A percentile compares a stretch with the other conserved stretches of the same genome.
Conservation (phyloP, 1,139 yeast species). For the Saccharomyces hybrid region DNA sequence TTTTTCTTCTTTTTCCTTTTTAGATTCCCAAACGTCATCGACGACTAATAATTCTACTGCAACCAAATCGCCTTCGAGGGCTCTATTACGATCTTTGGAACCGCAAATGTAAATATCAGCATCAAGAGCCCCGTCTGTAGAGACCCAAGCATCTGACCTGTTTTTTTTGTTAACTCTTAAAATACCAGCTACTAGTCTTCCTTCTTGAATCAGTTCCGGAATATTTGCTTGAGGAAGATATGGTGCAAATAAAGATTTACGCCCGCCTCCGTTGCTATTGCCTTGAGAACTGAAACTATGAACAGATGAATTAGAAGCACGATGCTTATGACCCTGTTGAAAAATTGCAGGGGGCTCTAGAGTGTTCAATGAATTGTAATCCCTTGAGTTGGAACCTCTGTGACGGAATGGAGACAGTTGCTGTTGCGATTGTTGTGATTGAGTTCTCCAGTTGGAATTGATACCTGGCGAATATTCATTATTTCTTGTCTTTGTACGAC, state of each 20-base stretch:
- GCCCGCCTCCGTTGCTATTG: constrained; percentile 29
- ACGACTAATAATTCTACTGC: constrained; percentile 91
- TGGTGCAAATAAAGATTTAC: constrained; percentile 92
- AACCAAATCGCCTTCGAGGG: constrained; percentile 91
- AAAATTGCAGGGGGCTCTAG: constrained; percentile 53
- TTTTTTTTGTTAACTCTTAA: constrained; percentile 91
- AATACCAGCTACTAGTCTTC: constrained; percentile 85
- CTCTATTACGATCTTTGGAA: constrained; percentile 96
- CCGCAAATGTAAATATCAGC: constrained; percentile 97
- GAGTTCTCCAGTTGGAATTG: constrained; percentile 59
- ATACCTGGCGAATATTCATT: constrained; percentile 35
- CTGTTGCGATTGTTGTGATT: constrained; percentile 25
- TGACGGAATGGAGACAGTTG: constrained; percentile 28
- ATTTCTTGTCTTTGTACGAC: constrained; percentile 30
- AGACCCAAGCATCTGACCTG: constrained; percentile 93
- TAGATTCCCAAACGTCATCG: constrained; percentile 96
- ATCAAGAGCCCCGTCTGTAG: constrained; percentile 90
- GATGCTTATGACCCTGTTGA: constrained; percentile 72
- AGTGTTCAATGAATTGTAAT: constrained; percentile 20
- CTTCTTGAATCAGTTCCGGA: constrained; percentile 83
- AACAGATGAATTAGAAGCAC: constrained; percentile 52
- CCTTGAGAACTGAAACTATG: constrained; percentile 38
- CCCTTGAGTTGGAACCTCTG: constrained; percentile 30
- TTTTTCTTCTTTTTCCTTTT: constrained; percentile 93
- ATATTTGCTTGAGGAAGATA: constrained; percentile 88